Evolutionary conservation across 805 yeast species (phyloP), one percentile per base, ranked within the genome.

Genomic region (Yamadazyma takamatsuzukensis): DNA sequence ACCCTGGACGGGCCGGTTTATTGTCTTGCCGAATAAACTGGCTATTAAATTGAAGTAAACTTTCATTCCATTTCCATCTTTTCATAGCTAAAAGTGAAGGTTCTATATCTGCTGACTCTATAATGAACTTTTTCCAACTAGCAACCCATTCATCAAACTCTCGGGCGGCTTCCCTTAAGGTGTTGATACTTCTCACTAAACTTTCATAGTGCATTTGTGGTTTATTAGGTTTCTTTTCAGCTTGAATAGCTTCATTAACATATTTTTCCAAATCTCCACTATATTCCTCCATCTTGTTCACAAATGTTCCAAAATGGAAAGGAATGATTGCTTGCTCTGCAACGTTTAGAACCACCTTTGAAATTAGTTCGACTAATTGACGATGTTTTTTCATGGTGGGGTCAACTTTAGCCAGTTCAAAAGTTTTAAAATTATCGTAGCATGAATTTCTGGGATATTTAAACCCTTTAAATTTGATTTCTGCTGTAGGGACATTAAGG

Each of bases 11-110:
- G 5, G 59, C 49, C 4, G 66, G 64, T 1, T 74, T 45, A 1
- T 75, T 75, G 2, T 63, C 51, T 5, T 63, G 51, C 14, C 25
- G 22, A 7, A 80, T 49, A 41, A 84, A 72, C 13, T 64, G 54
- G 41, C 72, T 72, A 41, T 79, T 81, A 36, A 84, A 64, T 11
- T 59, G 53, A 3, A 74, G 55, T 47, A 86, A 56, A 39, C 76
- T 76, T n/a, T 76, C 70, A 55, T 89, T 89, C 85, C 93, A 83
- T 36, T 76, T 76, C 81, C 85, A 76, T 47, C 97, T 68, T 41
- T 75, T 78, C 28, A 80, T 77, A 0, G 89, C 72, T 24, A 85
- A 60, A 35, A 82, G 52, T 2, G 87, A 75, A 1, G 95, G 88
- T 51, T 89, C 95, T 3, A 77, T 48, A 2, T 83, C 89, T 4